Evolutionary conservation across 2,329 filamentous ascomycete genomes (phyloP), one percentile per base, ranked within the genome.

Genomic region (Fusarium xyrophilum): DNA sequence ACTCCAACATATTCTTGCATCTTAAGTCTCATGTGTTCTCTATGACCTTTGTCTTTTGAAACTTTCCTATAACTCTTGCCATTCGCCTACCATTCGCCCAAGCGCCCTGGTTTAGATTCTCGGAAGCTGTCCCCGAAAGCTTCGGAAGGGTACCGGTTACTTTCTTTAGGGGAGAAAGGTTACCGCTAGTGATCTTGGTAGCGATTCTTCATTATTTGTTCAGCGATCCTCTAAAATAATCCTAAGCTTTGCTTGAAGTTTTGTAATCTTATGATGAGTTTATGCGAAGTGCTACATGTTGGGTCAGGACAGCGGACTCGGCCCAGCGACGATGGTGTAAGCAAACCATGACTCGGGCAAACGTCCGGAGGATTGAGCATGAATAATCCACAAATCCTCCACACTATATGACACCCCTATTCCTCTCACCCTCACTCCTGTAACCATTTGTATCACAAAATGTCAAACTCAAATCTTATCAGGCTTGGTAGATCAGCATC

Each of bases 21-120:
- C 0, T 7, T 6, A 13, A 19, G 0, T 12, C 8, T 6, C 14
- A n/a, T 25, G 3, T 13, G 3, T n/a, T n/a, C n/a, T n/a, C n/a
- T n/a, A n/a, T n/a, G n/a, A n/a, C n/a, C n/a, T n/a, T n/a, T n/a
- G n/a, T n/a, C n/a, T n/a, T n/a, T n/a, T n/a, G n/a, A n/a, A n/a
- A n/a, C n/a, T n/a, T n/a, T n/a, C n/a, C n/a, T 14, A 4, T 7
- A 3, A 19, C 21, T 11, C n/a, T 6, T 10, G n/a, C 6, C 3
- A 11, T 25, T 25, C 21, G 30, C 21, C 21, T 8, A 15, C 3
- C 0, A 0, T 33, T 15, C 17, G 9, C 30, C 30, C 11, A 35
- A 21, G 3, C 1, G 8, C 4, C 6, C 6, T n/a, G n/a, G 5
- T 17, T 12, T 15, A 3, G 6, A 9, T n/a, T 25, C 17, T 53